These are phyloP conservation scores for Rheum nobile DNA, from an alignment of 148 eudicot genomes.

Conservation along the genomic window DNA sequence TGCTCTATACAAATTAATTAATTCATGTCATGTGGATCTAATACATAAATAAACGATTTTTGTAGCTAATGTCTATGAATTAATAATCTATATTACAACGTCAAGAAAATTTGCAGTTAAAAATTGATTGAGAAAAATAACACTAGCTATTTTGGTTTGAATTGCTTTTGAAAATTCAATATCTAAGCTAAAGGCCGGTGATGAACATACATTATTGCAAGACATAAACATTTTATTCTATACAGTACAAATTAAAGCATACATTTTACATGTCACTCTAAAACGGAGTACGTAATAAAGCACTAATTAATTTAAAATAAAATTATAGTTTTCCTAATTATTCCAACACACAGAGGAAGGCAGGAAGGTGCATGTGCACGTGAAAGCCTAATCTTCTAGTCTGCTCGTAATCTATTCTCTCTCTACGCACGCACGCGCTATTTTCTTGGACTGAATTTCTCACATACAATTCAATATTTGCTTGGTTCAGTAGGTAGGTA, in stretches of 20 bases:
- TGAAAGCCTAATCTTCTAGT: background rate
- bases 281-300: background rate
- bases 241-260: background rate
- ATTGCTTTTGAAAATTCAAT: background rate
- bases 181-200: background rate
- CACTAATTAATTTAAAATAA: background rate
- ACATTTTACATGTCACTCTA: slow-evolving; percentile 1
- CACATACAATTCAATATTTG: too few species aligned
- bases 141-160: too few species aligned
- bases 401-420: background rate
- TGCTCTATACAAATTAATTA: too few species aligned
- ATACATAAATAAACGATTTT: too few species aligned
- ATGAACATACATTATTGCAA: too few species aligned
- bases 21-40: too few species aligned
- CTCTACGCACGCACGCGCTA: background rate
- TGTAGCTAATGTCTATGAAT: too few species aligned
- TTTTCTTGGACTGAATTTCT: background rate
- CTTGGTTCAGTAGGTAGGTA: too few species aligned
- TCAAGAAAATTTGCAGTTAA: too few species aligned
- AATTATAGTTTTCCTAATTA: background rate
- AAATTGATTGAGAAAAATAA: too few species aligned
- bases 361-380: slow-evolving; percentile 3
- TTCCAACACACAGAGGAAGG: background rate
- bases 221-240: background rate
- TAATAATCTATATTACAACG: too few species aligned